phyloP scores from a whole-genome alignment of 2,329 filamentous ascomycete species.

The Gliomastix tumulicola region DNA sequence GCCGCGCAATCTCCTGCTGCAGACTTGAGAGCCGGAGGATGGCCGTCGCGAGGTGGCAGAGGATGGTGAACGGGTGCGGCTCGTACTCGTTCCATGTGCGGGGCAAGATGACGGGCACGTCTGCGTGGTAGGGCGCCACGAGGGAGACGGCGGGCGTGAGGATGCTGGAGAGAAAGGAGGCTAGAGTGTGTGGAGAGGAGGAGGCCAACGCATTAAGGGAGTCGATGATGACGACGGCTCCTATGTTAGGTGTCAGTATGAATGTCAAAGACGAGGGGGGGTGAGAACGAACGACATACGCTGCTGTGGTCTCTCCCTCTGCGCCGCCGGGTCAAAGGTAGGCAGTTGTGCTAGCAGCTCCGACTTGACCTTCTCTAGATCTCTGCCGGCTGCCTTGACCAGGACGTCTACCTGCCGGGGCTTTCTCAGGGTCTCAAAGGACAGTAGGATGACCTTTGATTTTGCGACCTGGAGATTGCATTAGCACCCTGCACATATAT shows the following conservation, averaged over 20 bases:
- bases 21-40: constrained; percentile 70
- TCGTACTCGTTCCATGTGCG: constrained; percentile 44
- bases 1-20: constrained; percentile 64
- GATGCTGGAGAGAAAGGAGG: constrained; percentile 62
- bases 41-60: constrained; percentile 84
- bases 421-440: constrained; percentile 66
- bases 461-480: constrained; percentile 52
- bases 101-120: constrained; percentile 56
- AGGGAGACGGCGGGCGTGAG: constrained; percentile 64
- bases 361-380: constrained; percentile 45
- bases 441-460: constrained; percentile 66
- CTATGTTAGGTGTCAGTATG: too few species aligned
- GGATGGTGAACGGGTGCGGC: constrained; percentile 62
- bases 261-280: constrained; percentile 1
- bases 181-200: constrained; percentile 47
- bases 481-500: too few species aligned
- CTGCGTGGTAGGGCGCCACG: constrained; percentile 74
- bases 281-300: too few species aligned
- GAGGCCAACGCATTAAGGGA: constrained; percentile 62
- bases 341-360: constrained; percentile 51
- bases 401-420: constrained; percentile 61
- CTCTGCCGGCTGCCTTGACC: constrained; percentile 56
- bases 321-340: constrained; percentile 23
- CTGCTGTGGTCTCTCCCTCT: constrained; percentile 25
- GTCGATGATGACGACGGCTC: constrained; percentile 72